Percentiles rank a stretch among this genome's conserved stretches.
These are phyloP conservation scores for Nothophoma quercina DNA, from an alignment of 2,329 filamentous ascomycete species.

Conservation along the genomic window DNA sequence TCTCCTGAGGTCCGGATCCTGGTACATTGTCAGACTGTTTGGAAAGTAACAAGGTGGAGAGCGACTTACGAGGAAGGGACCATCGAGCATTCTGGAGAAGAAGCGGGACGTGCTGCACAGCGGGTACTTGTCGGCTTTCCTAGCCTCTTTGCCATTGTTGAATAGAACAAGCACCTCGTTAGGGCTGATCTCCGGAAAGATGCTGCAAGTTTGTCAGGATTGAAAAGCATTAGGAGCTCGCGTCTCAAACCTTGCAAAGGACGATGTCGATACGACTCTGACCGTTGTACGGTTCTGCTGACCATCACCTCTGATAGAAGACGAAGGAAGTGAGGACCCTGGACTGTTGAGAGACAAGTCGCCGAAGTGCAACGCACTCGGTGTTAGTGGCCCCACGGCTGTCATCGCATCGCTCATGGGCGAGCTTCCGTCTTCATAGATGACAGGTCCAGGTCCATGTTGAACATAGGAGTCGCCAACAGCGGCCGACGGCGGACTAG, in stretches of 20 bases:
- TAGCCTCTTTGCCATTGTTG: slow-evolving; percentile 22
- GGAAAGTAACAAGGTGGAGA: neutral
- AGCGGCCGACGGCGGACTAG: neutral
- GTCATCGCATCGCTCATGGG: neutral
- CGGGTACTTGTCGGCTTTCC: slow-evolving; percentile 25
- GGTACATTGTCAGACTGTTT: neutral
- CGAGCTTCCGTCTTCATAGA: slow-evolving; percentile 10
- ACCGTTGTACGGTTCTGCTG: slow-evolving; percentile 16
- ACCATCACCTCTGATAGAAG: neutral
- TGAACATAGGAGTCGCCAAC: neutral
- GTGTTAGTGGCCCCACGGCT: slow-evolving; percentile 6
- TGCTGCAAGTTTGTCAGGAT: slow-evolving; percentile 13
- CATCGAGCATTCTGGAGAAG: slow-evolving; percentile 23
- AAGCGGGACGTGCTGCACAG: slow-evolving; percentile 25
- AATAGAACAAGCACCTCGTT: slow-evolving; percentile 28
- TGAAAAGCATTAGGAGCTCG: neutral
- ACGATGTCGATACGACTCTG: slow-evolving; percentile 1
- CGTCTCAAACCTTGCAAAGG: slow-evolving; percentile 18
- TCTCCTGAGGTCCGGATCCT: neutral
- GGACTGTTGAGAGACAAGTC: slow-evolving; percentile 19
- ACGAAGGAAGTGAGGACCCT: neutral
- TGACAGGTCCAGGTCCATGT: neutral
- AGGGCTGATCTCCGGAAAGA: slow-evolving; percentile 14
- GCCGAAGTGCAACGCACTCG: slow-evolving; percentile 23
- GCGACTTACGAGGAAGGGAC: slow-evolving; percentile 16